Percentiles rank a stretch among this genome's conserved stretches.
phyloP scores from a whole-genome alignment of 2,329 filamentous ascomycete species.

The Penicillium crustosum region DNA sequence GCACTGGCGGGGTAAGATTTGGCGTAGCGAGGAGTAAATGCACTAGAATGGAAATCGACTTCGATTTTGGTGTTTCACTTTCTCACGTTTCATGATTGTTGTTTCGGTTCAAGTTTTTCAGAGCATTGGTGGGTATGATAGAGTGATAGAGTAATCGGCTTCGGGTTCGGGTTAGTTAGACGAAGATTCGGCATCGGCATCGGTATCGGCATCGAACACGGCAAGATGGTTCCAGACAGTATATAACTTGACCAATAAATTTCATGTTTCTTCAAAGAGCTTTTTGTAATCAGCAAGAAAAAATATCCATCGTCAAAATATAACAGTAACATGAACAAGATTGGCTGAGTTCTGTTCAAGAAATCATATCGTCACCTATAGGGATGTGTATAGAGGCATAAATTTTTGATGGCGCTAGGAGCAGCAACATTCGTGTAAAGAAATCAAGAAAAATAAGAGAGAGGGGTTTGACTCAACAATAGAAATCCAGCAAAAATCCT shows the following conservation, averaged over 20 bases:
- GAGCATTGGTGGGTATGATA: background rate
- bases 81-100: background rate
- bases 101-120: background rate
- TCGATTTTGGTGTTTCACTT: background rate
- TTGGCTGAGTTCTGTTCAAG: background rate
- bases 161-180: slow-evolving; percentile 11
- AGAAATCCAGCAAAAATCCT: background rate
- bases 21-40: slow-evolving; percentile 21
- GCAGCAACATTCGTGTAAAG: background rate
- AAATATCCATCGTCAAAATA: background rate
- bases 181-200: slow-evolving; percentile 7
- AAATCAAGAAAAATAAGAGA: background rate
- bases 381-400: background rate
- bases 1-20: slow-evolving; percentile 29
- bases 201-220: background rate
- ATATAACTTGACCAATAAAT: slow-evolving; percentile 6
- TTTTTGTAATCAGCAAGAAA: background rate
- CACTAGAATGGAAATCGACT: background rate
- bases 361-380: too few species aligned
- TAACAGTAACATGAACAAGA: background rate
- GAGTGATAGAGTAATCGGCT: background rate
- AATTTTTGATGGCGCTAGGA: background rate
- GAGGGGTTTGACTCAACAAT: background rate
- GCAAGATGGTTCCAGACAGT: slow-evolving; percentile 4
- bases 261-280: background rate